A percentile compares a stretch with the other conserved stretches of the same genome.
Evolutionary conservation across 2,329 filamentous ascomycete species (phyloP).

Genomic region (Colletotrichum theobromicola): DNA sequence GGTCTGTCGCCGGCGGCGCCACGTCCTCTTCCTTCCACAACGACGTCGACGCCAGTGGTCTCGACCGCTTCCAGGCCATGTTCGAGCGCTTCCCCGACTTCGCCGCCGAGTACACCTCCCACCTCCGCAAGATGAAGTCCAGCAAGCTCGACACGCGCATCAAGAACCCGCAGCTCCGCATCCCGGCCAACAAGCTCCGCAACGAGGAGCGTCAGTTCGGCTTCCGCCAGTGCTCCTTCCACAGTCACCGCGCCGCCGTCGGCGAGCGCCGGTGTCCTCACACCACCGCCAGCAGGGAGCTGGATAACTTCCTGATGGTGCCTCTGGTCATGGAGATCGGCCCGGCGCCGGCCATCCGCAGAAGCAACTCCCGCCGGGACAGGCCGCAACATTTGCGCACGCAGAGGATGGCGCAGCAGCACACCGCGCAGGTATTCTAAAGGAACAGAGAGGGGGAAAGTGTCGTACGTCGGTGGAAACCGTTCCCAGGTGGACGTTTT

Average conservation of each 20-base stretch:
- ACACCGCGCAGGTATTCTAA: not conserved
- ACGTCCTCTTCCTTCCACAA: constrained; percentile 27
- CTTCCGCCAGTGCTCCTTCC: constrained; percentile 67
- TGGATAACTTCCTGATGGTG: constrained; percentile 23
- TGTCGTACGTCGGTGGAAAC: not conserved
- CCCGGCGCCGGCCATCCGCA: not conserved
- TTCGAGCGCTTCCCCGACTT: constrained; percentile 52
- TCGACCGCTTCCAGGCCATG: constrained; percentile 44
- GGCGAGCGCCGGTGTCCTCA: constrained; percentile 62
- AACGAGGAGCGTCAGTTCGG: constrained; percentile 64
- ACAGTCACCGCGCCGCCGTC: constrained; percentile 60
- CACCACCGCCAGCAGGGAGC: constrained; percentile 18
- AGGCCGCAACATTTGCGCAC: not conserved
- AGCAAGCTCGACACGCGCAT: constrained; percentile 56
- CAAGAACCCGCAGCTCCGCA: constrained; percentile 66
- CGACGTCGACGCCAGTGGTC: not conserved
- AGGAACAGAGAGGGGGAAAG: not conserved
- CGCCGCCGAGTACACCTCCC: constrained; percentile 53
- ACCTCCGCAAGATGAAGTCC: constrained; percentile 56
- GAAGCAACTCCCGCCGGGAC: not conserved
- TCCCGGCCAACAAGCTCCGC: constrained; percentile 59
- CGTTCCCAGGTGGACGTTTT: not conserved
- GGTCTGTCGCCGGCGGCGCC: constrained; percentile 48
- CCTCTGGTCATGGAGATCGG: constrained; percentile 20
- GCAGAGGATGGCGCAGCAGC: not conserved